phyloP scores from a whole-genome alignment of 75 land plant genomes.

The Cupressus sempervirens region DNA sequence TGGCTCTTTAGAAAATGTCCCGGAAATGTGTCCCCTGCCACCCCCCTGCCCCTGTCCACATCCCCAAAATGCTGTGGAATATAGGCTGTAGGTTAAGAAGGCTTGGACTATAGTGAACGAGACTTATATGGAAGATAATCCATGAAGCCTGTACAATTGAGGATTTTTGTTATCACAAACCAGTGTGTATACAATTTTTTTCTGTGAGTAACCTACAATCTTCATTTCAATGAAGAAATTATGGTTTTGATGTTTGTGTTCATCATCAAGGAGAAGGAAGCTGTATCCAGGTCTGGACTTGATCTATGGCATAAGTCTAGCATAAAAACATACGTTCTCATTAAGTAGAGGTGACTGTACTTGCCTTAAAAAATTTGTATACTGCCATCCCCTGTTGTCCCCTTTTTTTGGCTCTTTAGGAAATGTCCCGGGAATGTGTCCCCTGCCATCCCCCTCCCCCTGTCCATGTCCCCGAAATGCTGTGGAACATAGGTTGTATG shows the following conservation, averaged over 20 bases:
- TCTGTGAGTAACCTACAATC: neutral
- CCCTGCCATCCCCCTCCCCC: too few species aligned
- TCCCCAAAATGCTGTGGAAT: too few species aligned
- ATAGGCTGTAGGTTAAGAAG: neutral
- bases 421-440: too few species aligned
- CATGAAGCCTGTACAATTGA: neutral
- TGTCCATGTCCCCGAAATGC: too few species aligned
- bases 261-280: neutral
- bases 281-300: neutral
- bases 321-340: neutral
- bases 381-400: too few species aligned
- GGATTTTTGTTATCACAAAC: neutral
- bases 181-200: neutral
- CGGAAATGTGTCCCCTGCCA: too few species aligned
- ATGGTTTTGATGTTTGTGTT: neutral
- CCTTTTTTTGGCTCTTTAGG: too few species aligned
- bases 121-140: neutral
- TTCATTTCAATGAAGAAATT: neutral
- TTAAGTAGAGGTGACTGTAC: neutral
- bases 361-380: too few species aligned
- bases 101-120: neutral
- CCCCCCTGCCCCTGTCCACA: too few species aligned
- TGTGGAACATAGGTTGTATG: too few species aligned
- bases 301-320: neutral
- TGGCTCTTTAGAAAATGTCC: too few species aligned